A percentile compares a stretch with the other conserved stretches of the same genome.
phyloP scores from a whole-genome alignment of 108 stramenopile species.

The Cyclotella cryptica region DNA sequence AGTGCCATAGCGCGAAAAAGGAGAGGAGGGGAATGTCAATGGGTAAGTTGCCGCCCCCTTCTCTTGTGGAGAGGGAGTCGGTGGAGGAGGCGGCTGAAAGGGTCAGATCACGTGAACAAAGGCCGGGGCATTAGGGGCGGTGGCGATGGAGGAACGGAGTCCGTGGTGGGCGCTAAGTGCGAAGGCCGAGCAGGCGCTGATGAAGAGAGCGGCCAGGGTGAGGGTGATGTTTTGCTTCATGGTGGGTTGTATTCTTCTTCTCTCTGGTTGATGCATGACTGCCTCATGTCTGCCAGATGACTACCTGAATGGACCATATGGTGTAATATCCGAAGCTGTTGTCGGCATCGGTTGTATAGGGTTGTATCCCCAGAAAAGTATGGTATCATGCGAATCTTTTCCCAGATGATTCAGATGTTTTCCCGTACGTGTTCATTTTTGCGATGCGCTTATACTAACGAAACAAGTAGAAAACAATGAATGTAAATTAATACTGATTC shows the following conservation, averaged over 20 bases:
- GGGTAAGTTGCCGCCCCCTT: constrained; percentile 25
- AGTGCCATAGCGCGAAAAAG: constrained; percentile 71
- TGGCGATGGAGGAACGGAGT: constrained; percentile 1
- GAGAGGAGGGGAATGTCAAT: constrained; percentile 51
- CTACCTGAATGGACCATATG: no score
- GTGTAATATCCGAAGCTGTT: no score
- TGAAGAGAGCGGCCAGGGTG: constrained; percentile 25
- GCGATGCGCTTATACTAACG: no score
- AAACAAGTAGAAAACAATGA: no score
- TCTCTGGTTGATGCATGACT: neutral
- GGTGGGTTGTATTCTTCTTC: neutral
- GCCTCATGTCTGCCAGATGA: no score
- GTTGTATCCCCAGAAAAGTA: no score
- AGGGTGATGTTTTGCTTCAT: constrained; percentile 51
- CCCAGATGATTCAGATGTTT: constrained; percentile 2
- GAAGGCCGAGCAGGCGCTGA: constrained; percentile 41
- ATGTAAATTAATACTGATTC: no score
- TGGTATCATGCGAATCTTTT: no score
- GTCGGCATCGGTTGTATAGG: no score
- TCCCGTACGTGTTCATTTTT: neutral
- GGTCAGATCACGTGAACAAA: constrained; percentile 20
- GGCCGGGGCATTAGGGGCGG: constrained; percentile 15
- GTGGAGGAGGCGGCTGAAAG: constrained; percentile 19
- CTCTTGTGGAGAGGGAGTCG: constrained; percentile 29
- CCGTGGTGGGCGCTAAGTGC: constrained; percentile 36